A percentile compares a stretch with the other conserved stretches of the same genome.
phyloP scores from a whole-genome alignment of 1,284 basidiomycete genomes.

The Fomitopsis palustris region DNA sequence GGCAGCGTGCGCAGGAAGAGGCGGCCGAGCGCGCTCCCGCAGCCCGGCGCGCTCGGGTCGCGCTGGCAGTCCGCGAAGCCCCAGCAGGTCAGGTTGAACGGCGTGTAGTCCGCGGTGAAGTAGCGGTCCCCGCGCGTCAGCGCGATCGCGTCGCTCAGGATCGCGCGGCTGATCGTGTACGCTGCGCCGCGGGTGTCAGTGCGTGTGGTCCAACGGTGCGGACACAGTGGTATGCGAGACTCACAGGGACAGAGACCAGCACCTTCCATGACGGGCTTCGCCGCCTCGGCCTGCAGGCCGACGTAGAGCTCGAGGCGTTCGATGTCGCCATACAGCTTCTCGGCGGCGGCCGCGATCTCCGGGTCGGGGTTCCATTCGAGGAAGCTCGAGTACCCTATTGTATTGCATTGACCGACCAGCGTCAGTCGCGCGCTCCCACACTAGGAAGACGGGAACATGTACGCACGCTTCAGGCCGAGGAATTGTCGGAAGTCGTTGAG shows the following conservation, averaged over 20 bases:
- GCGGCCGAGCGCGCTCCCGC: constrained; percentile 72
- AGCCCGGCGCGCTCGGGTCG: constrained; percentile 61
- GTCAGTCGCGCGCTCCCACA: not conserved
- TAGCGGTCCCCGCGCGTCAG: constrained; percentile 82
- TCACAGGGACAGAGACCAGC: constrained; percentile 78
- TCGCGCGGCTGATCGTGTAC: constrained; percentile 84
- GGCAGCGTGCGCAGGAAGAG: constrained; percentile 75
- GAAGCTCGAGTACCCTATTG: constrained; percentile 54
- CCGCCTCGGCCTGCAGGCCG: constrained; percentile 62
- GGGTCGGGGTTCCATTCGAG: constrained; percentile 81
- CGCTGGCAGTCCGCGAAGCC: constrained; percentile 77
- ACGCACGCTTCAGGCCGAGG: constrained; percentile 69
- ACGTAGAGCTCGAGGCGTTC: constrained; percentile 82
- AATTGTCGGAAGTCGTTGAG: constrained; percentile 84
- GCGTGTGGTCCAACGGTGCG: not conserved
- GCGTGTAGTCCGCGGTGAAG: constrained; percentile 81
- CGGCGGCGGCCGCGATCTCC: constrained; percentile 68
- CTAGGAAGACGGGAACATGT: not conserved
- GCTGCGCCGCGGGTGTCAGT: constrained; percentile 34
- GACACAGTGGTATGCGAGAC: constrained; percentile 7
- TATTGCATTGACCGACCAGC: not conserved
- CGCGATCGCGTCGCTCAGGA: constrained; percentile 85
- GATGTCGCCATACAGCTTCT: constrained; percentile 74
- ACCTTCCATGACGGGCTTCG: constrained; percentile 74
- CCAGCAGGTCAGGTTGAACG: constrained; percentile 79